Percentiles rank a stretch among this genome's conserved stretches.
These are phyloP conservation scores for Ceratocystis eucalypticola DNA, from an alignment of 2,329 filamentous ascomycete genomes.

Conservation along the genomic window DNA sequence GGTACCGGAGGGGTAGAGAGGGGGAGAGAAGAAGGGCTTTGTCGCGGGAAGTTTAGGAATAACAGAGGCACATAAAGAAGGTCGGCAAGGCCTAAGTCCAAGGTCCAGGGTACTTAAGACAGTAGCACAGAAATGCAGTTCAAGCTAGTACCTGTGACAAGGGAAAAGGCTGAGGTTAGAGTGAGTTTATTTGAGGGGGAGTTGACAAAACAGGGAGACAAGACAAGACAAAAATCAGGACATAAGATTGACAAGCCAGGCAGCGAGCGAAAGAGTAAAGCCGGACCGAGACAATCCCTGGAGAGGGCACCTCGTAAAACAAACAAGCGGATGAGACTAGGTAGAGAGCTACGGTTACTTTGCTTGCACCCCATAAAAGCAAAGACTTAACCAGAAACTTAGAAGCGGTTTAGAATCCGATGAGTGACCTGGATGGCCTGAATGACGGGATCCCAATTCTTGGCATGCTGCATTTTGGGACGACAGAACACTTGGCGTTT, in stretches of 20 bases:
- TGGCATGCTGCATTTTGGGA: constrained; percentile 4
- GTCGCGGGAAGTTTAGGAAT: constrained; percentile 5
- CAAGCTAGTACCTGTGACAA: neutral
- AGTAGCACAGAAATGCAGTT: neutral
- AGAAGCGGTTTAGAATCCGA: constrained; percentile 2
- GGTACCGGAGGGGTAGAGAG: neutral
- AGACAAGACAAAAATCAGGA: neutral
- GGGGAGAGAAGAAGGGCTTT: neutral
- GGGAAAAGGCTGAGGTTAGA: neutral
- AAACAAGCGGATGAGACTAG: too few species aligned
- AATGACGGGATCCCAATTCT: constrained; percentile 4
- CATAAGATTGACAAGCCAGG: neutral
- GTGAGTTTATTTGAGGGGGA: neutral
- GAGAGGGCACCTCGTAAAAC: too few species aligned
- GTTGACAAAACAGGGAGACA: neutral
- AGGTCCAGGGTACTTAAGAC: neutral
- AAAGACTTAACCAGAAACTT: neutral
- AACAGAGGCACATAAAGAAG: neutral
- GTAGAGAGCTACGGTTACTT: too few species aligned
- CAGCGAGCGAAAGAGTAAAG: neutral
- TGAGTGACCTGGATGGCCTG: neutral
- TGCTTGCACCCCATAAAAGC: neutral
- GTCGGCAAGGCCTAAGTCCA: neutral
- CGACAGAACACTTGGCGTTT: constrained; percentile 7
- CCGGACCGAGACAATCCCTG: too few species aligned